Evolutionary conservation across 2,329 filamentous ascomycete species (phyloP), one percentile per base, ranked within the genome.

Genomic region (Alternaria arbusti): DNA sequence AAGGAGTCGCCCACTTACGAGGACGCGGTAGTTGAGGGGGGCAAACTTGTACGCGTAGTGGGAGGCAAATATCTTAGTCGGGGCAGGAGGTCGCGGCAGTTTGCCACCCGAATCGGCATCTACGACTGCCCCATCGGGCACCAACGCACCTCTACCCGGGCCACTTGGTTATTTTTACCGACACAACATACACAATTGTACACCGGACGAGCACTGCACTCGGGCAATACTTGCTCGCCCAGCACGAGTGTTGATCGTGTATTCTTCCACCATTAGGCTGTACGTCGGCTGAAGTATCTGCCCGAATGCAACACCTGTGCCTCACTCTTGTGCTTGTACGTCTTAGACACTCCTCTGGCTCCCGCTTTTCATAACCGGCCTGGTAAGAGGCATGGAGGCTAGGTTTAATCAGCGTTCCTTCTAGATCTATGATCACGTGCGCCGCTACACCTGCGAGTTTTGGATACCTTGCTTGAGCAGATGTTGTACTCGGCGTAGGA

Each of bases 41-140:
- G 68, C 66, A 58, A 70, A 57, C 47, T 40, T 60, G 57, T 54
- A 63, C 57, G 62, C 62, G 68, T 43, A 22, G 43, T 54, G 47
- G 44, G 64, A 52, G 64, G 64, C 61, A 55, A 66, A 58, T 13
- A 43, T 28, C 28, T 46, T 57, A 12, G 47, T 57, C n/a, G 32
- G 20, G 45, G 28, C 55, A 45, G 59, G 57, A 55, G 8, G 43
- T 56, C 54, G 57, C 59, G 63, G 59, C 32, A 36, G 30, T 66
- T 70, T 36, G 68, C 68, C 68, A 68, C 68, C 58, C 15, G 12
- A 57, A 67, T 67, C 68, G 57, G 59, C 68, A 67, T 23, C 43
- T n/a, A 22, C 20, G 13, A 32, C 57, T 69, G 26, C 67, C 61
- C 17, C 36, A 63, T 68, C 56, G 51, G 67, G 67, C 57, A 32